Percentiles rank a stretch among this genome's conserved stretches.
phyloP scores from a whole-genome alignment of 2,329 filamentous ascomycete genomes.

The Thyridium curvatum region DNA sequence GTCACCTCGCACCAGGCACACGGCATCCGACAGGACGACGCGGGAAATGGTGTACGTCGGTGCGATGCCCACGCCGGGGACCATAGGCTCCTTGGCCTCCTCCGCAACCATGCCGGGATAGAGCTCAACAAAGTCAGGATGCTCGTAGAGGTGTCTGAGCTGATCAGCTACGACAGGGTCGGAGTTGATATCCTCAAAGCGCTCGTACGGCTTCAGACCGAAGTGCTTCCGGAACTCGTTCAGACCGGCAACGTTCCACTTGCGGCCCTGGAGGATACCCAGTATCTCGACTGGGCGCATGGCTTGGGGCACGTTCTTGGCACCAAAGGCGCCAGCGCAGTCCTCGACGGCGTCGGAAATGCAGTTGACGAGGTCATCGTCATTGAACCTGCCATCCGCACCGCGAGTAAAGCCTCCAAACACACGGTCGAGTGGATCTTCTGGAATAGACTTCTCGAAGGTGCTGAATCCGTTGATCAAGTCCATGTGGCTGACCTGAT shows the following conservation, averaged over 20 bases:
- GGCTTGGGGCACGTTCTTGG: constrained; percentile 65
- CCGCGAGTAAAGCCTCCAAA: constrained; percentile 63
- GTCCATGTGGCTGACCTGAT: constrained; percentile 50
- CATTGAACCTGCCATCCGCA: constrained; percentile 61
- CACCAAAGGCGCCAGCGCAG: constrained; percentile 67
- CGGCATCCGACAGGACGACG: constrained; percentile 71
- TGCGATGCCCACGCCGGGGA: constrained; percentile 67
- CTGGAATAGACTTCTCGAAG: constrained; percentile 53
- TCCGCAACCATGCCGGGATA: constrained; percentile 76
- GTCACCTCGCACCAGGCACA: constrained; percentile 72
- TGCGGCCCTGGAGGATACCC: constrained; percentile 69
- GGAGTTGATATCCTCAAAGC: constrained; percentile 78
- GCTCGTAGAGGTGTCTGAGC: constrained; percentile 64
- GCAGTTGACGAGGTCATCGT: constrained; percentile 70
- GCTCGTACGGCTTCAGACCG: constrained; percentile 66
- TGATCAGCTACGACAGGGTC: constrained; percentile 64
- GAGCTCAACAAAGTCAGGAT: constrained; percentile 73
- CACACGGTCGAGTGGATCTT: constrained; percentile 61
- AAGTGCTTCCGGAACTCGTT: constrained; percentile 87
- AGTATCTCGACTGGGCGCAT: constrained; percentile 74
- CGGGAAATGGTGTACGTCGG: constrained; percentile 73
- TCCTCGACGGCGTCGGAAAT: constrained; percentile 67
- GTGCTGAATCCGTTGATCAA: constrained; percentile 57
- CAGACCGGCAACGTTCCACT: constrained; percentile 71
- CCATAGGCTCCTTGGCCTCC: constrained; percentile 67